phyloP scores from a whole-genome alignment of 2,329 filamentous ascomycete genomes.

The Colletotrichum spinosum region DNA sequence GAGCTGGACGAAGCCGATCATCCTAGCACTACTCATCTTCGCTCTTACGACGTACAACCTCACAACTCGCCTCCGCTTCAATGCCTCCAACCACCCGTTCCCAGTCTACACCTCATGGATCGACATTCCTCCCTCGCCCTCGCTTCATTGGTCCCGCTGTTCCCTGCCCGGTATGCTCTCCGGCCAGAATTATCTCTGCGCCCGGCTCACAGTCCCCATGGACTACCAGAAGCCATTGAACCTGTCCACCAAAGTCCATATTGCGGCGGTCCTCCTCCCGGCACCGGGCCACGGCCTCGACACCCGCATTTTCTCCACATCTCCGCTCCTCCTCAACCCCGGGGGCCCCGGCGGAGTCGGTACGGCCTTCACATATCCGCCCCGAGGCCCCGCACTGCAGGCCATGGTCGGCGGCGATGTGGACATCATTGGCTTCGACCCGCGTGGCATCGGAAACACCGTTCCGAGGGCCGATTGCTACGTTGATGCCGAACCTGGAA shows the following conservation, averaged over 20 bases:
- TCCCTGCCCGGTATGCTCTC: constrained; percentile 43
- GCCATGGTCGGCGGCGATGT: constrained; percentile 51
- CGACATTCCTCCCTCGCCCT: constrained; percentile 57
- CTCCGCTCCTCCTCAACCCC: constrained; percentile 58
- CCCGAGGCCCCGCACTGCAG: constrained; percentile 47
- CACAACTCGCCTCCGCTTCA: constrained; percentile 5
- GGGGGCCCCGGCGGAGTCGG: constrained; percentile 61
- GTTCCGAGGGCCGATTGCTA: constrained; percentile 55
- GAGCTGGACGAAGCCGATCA: constrained; percentile 22
- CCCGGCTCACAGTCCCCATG: constrained; percentile 59
- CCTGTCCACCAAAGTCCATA: constrained; percentile 49
- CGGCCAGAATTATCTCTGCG: constrained; percentile 48
- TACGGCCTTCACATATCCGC: constrained; percentile 42
- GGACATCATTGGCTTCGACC: constrained; percentile 62
- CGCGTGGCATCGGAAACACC: constrained; percentile 55
- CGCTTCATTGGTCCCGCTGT: constrained; percentile 58
- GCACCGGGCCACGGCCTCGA: constrained; percentile 45
- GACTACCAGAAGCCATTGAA: constrained; percentile 57
- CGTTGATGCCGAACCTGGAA: constrained; percentile 1
- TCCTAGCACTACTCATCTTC: constrained; percentile 23
- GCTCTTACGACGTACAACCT: constrained; percentile 26
- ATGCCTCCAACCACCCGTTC: not conserved
- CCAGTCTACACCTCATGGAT: constrained; percentile 36
- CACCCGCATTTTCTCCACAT: constrained; percentile 47
- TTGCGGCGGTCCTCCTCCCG: constrained; percentile 50